phyloP scores from a whole-genome alignment of 495 filamentous ascomycete species.

The Penicillium nucicola region DNA sequence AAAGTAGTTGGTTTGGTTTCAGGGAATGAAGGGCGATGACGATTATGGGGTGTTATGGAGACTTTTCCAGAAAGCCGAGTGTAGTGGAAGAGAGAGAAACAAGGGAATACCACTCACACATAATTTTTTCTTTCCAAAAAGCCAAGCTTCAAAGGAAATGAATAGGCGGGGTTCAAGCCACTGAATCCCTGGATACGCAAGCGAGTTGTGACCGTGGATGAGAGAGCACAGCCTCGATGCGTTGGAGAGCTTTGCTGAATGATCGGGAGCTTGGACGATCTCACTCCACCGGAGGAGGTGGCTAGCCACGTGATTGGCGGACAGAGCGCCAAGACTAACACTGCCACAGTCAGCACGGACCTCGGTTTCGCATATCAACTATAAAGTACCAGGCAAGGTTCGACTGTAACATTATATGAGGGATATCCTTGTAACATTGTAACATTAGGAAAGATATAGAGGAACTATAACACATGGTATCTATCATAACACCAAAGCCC shows the following conservation, averaged over 20 bases:
- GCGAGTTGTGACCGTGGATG: not conserved
- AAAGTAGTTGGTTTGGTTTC: too few species aligned
- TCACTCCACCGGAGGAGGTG: too few species aligned
- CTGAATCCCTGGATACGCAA: constrained; percentile 8
- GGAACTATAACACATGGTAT: constrained; percentile 23
- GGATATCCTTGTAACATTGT: too few species aligned
- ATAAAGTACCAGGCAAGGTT: too few species aligned
- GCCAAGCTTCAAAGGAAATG: constrained; percentile 12
- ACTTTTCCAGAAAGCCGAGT: constrained; percentile 1
- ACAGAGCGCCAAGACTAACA: constrained; percentile 1
- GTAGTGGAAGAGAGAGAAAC: constrained; percentile 2
- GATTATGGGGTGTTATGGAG: not conserved
- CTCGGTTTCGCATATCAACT: too few species aligned
- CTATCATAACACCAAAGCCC: constrained; percentile 17
- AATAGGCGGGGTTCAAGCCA: constrained; percentile 19
- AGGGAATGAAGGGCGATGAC: not conserved
- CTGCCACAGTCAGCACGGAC: constrained; percentile 4
- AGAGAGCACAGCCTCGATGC: constrained; percentile 1
- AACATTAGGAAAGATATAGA: constrained; percentile 1
- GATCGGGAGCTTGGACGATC: too few species aligned
- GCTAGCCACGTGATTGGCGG: too few species aligned
- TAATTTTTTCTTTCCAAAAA: constrained; percentile 7
- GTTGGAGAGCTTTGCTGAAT: too few species aligned
- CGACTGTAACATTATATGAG: too few species aligned
- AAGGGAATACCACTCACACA: constrained; percentile 13